Evolutionary conservation across 805 yeast species (phyloP).

Genomic region (Lachancea sp.): DNA sequence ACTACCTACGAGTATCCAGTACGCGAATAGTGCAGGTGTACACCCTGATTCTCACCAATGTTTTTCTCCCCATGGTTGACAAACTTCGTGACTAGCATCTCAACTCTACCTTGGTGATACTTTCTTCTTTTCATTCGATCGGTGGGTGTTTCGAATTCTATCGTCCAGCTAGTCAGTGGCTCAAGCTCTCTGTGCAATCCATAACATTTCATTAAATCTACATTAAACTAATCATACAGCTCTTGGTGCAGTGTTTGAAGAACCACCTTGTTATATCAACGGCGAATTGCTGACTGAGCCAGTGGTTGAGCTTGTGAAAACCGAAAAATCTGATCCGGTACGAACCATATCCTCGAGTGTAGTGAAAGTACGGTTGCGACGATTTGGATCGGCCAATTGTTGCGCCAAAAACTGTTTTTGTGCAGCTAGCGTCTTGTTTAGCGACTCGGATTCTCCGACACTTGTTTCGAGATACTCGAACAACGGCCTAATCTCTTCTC

Average conservation of each 20-base stretch:
- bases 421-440: conserved; percentile 3
- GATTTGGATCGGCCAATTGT: not conserved
- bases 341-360: conserved; percentile 5
- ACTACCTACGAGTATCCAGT: too few species aligned
- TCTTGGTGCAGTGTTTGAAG: not conserved
- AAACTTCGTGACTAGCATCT: too few species aligned
- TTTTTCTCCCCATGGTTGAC: too few species aligned
- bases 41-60: too few species aligned
- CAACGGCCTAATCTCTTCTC: conserved; percentile 15
- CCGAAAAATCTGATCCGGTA: not conserved
- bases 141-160: too few species aligned
- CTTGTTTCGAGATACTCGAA: conserved; percentile 2
- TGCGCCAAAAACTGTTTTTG: conserved; percentile 4
- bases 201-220: not conserved
- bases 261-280: conserved; percentile 1
- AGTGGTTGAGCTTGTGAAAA: conserved; percentile 1
- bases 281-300: conserved; percentile 6
- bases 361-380: conserved; percentile 1
- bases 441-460: not conserved
- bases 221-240: not conserved
- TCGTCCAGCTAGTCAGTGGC: too few species aligned
- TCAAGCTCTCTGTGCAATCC: too few species aligned
- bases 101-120: too few species aligned
- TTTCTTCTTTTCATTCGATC: too few species aligned
- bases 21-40: too few species aligned